Base-by-base conservation (phyloP, 495 filamentous ascomycete species). In the Lasiosphaeriaceae sp. region DNA sequence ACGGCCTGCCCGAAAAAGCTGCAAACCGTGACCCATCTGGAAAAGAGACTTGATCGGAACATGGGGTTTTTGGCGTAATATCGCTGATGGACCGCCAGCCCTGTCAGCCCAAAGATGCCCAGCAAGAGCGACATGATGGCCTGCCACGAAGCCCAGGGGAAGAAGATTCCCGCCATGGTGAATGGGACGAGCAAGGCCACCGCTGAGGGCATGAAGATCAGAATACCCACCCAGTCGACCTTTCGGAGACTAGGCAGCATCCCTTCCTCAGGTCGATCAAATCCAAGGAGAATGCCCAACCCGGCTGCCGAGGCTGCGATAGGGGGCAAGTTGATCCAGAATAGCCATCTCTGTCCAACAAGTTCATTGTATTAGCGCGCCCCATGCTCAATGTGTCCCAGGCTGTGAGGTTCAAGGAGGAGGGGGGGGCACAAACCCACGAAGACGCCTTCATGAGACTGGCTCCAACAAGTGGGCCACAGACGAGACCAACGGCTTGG, bases 161-260 rank as follows among this genome's bases (percentile, higher is more conserved):
- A 83, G 60, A 79, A 67, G 5, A 77, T 66, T 0, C 82, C 84
- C 0, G 76, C 83, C 77, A 79, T 85, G 8, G 77, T 77, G 2
- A 87, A 54, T 0, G 80, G 79, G 20, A 83, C 71, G 9, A 86
- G 68, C 50, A 87, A 66, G 2, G 74, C 63, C 20, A 74, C 73
- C 1, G 71, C 65, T 1, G 73, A 72, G 7, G 65, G 69, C 8
- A 79, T 75, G 61, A 89, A 88, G 2, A 88, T 48, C 0, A 79
- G 52, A 6, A 77, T 75, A 0, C 86, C 86, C 22, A 82, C 31
- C 77, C 84, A 88, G 59, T 90, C 86, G 29, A 86, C 80, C 34
- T 68, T 70, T 21, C 65, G 64, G 8, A 85, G 66, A 62, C 82
- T 82, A 31, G 73, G 60, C 20, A 55, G 2, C 0, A 61, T 23